A percentile compares a stretch with the other conserved stretches of the same genome.
These are phyloP conservation scores for Sphagnum magellanicum DNA, from an alignment of 228 moss, liverwort and hornwort genomes.

Conservation along the genomic window DNA sequence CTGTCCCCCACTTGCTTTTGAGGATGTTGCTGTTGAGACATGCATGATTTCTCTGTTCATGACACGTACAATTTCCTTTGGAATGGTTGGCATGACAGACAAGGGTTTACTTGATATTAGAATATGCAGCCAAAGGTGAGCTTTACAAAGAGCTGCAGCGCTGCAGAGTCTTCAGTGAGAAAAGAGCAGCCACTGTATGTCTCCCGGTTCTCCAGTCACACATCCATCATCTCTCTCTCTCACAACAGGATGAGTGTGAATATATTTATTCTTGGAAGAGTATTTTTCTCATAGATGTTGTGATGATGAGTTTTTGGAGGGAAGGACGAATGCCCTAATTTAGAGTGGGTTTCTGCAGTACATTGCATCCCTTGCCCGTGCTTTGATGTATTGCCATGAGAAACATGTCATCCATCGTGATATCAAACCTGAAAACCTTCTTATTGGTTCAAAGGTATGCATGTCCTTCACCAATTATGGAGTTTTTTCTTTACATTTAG, in stretches of 20 bases:
- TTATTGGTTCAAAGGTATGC: constrained; percentile 76
- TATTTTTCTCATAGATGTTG: too few species aligned
- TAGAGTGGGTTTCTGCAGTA: constrained; percentile 37
- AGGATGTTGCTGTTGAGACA: too few species aligned
- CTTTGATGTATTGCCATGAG: constrained; percentile 85
- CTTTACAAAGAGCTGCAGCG: constrained; percentile 91
- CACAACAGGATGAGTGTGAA: too few species aligned
- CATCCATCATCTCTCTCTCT: too few species aligned
- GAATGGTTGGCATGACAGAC: constrained; percentile 24
- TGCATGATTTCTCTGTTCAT: too few species aligned
- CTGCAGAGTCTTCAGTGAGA: constrained; percentile 80
- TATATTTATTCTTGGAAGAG: too few species aligned
- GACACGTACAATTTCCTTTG: neutral
- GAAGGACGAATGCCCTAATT: too few species aligned
- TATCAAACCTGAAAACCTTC: constrained; percentile 89
- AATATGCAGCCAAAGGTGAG: constrained; percentile 92
- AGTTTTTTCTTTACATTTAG: neutral
- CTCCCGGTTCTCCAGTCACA: too few species aligned
- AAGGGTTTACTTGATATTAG: constrained; percentile 81
- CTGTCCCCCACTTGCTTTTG: too few species aligned
- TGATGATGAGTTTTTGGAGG: too few species aligned
- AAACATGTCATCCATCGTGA: constrained; percentile 96
- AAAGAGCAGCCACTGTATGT: constrained; percentile 72
- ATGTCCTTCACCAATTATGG: neutral
- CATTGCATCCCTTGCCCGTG: constrained; percentile 80